A percentile compares a stretch with the other conserved stretches of the same genome.
Conservation (phyloP, 73 alveolate species). For the Tetrahymena elliotti region DNA sequence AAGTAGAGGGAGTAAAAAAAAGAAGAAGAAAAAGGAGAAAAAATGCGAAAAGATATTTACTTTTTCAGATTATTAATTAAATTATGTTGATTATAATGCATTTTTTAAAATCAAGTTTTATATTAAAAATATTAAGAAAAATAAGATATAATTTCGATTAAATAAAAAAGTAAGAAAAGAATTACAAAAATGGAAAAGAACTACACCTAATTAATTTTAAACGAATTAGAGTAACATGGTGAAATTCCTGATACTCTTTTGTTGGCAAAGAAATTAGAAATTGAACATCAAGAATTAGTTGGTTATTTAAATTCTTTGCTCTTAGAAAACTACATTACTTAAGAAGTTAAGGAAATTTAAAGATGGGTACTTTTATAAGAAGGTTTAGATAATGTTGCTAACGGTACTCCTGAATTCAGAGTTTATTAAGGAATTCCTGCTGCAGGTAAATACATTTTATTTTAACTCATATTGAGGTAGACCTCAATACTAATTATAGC, state of each 20-base stretch:
- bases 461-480: neutral
- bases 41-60: neutral
- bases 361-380: conserved; percentile 9
- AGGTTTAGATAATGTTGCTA: neutral
- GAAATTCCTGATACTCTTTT: conserved; percentile 2
- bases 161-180: neutral
- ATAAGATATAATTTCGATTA: neutral
- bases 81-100: neutral
- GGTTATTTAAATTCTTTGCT: conserved; percentile 15
- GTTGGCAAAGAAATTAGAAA: neutral
- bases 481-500: neutral
- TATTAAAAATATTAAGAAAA: neutral
- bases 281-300: conserved; percentile 6
- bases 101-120: neutral
- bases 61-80: neutral
- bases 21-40: neutral
- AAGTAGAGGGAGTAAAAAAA: neutral
- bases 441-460: neutral
- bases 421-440: conserved; percentile 11
- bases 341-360: neutral
- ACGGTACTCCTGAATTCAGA: conserved; percentile 23
- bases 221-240: neutral
- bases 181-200: neutral
- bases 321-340: neutral
- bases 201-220: neutral